A percentile compares a stretch with the other conserved stretches of the same genome.
phyloP scores from a whole-genome alignment of 768 basidiomycete species.

The Tremella mesenterica region DNA sequence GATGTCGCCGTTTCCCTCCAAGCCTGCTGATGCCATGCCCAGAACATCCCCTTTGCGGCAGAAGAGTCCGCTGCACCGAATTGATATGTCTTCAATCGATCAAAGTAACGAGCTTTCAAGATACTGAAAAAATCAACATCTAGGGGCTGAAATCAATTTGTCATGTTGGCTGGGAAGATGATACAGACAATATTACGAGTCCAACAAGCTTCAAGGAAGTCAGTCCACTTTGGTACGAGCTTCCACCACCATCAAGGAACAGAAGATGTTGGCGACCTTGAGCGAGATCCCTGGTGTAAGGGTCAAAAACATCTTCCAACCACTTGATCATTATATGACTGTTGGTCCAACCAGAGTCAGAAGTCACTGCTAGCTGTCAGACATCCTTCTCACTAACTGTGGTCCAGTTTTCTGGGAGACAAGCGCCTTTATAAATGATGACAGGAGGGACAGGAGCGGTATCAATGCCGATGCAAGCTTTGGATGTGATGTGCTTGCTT shows the following conservation, averaged over 20 bases:
- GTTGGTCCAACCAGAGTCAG: conserved; percentile 7
- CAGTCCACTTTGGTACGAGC: conserved; percentile 2
- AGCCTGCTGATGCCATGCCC: conserved; percentile 5
- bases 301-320: conserved; percentile 7
- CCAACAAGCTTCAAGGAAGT: conserved; percentile 11
- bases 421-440: conserved; percentile 8
- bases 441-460: conserved; percentile 9
- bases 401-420: conserved; percentile 5
- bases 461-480: neutral
- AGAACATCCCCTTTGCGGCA: conserved; percentile 4
- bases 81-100: conserved; percentile 2
- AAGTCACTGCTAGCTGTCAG: neutral
- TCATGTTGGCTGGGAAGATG: conserved; percentile 9
- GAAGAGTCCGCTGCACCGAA: neutral
- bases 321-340: neutral
- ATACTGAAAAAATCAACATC: conserved; percentile 13
- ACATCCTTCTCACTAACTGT: neutral
- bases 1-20: conserved; percentile 5
- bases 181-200: conserved; percentile 7
- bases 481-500: conserved; percentile 3
- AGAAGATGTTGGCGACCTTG: conserved; percentile 6
- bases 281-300: neutral
- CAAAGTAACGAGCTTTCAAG: conserved; percentile 1
- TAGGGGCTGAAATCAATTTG: conserved; percentile 8
- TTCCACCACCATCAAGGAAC: conserved; percentile 14